Evolutionary conservation across 192 early-diverging fungal genomes (phyloP).

Genomic region (Chytriomyces sp.): DNA sequence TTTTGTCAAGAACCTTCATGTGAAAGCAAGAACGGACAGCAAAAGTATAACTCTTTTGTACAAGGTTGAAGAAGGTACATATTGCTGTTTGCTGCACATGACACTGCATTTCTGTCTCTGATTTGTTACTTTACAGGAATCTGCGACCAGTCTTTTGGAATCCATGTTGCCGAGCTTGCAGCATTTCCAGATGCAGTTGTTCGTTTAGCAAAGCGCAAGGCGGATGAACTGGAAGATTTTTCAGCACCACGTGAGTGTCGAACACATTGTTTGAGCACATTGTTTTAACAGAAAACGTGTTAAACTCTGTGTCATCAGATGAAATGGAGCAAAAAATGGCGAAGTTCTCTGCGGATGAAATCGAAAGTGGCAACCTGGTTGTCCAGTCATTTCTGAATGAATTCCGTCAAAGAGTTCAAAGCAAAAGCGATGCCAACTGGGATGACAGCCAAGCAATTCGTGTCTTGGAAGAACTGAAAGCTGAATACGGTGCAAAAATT

Average conservation of each 20-base stretch:
- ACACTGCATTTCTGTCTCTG: slow-evolving; percentile 11
- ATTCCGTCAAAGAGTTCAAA: slow-evolving; percentile 35
- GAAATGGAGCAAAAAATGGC: slow-evolving; percentile 33
- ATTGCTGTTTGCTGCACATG: slow-evolving; percentile 13
- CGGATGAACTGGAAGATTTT: slow-evolving; percentile 85
- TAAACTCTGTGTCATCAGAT: slow-evolving; percentile 17
- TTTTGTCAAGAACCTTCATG: slow-evolving; percentile 87
- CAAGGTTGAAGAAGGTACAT: slow-evolving; percentile 76
- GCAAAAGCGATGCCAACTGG: not conserved
- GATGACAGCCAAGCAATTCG: not conserved
- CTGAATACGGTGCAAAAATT: not conserved
- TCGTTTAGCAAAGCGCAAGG: slow-evolving; percentile 82
- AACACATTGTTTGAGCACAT: not conserved
- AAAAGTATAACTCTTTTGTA: slow-evolving; percentile 84
- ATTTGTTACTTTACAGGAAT: slow-evolving; percentile 58
- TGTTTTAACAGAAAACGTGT: slow-evolving; percentile 4
- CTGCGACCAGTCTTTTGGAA: slow-evolving; percentile 97
- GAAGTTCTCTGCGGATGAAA: slow-evolving; percentile 52
- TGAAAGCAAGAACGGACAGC: slow-evolving; percentile 63
- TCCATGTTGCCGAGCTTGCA: slow-evolving; percentile 95
- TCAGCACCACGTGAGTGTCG: slow-evolving; percentile 48
- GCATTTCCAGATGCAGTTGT: slow-evolving; percentile 87
- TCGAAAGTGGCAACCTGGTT: slow-evolving; percentile 47
- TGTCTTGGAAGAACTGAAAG: slow-evolving; percentile 4
- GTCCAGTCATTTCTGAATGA: slow-evolving; percentile 58